These are phyloP conservation scores for Candida frijolesensis DNA, from an alignment of 1,139 yeast species.

Conservation along the genomic window DNA sequence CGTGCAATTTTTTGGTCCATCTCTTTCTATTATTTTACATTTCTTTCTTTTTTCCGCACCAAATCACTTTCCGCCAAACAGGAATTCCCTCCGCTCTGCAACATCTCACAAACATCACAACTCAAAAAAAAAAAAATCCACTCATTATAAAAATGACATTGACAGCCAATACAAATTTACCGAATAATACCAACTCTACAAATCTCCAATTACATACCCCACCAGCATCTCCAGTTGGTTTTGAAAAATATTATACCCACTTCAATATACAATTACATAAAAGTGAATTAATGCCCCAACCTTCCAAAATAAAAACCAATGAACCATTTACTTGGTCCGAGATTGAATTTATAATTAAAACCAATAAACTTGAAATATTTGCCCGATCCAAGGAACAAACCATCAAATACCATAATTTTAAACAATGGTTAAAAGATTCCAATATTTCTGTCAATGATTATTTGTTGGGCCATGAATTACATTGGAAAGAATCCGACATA, in stretches of 20 bases:
- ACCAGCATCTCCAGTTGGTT: constrained; percentile 12
- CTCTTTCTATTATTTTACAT: not conserved
- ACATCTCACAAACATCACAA: not conserved
- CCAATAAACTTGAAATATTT: constrained; percentile 40
- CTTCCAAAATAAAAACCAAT: constrained; percentile 36
- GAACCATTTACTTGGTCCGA: constrained; percentile 40
- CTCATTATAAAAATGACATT: constrained; percentile 5
- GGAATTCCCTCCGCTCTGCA: not conserved
- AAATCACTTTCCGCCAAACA: not conserved
- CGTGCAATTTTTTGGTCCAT: not conserved
- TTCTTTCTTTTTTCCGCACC: not conserved
- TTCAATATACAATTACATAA: constrained; percentile 21
- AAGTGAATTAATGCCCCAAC: constrained; percentile 42
- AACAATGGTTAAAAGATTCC: constrained; percentile 28
- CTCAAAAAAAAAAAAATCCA: not conserved
- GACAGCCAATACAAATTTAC: not conserved
- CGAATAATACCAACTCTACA: not conserved
- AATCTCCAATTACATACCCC: constrained; percentile 14
- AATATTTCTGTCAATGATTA: constrained; percentile 38
- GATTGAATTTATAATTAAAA: constrained; percentile 28
- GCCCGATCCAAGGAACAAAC: constrained; percentile 41
- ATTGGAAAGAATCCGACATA: constrained; percentile 35
- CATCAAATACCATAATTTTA: constrained; percentile 36
- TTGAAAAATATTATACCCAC: constrained; percentile 10
- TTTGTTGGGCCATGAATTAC: constrained; percentile 35